These are phyloP conservation scores for Mycena sp. DNA, from an alignment of 1,284 basidiomycete genomes.

Conservation along the genomic window DNA sequence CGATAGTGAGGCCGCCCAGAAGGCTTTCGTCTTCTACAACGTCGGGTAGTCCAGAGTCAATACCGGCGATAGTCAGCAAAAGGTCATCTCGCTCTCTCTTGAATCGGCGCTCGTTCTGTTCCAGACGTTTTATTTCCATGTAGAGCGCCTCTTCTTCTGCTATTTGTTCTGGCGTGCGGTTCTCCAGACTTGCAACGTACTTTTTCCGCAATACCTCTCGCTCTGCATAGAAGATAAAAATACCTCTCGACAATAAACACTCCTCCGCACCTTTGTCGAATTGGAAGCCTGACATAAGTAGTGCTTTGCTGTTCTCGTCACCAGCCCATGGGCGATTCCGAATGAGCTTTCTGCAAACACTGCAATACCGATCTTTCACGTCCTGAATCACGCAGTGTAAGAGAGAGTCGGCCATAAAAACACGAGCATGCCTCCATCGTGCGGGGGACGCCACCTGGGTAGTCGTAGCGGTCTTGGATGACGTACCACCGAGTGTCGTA, in stretches of 20 bases:
- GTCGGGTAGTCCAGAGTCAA: conserved; percentile 85
- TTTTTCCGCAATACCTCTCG: conserved; percentile 91
- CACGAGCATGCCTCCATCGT: conserved; percentile 70
- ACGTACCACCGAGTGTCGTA: conserved; percentile 95
- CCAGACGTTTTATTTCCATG: conserved; percentile 92
- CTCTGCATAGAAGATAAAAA: conserved; percentile 54
- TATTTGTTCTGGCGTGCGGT: conserved; percentile 88
- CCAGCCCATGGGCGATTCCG: conserved; percentile 85
- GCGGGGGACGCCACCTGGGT: conserved; percentile 59
- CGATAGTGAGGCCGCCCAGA: conserved; percentile 53
- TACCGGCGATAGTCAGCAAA: conserved; percentile 83
- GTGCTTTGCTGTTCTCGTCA: conserved; percentile 77
- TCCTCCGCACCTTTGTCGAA: conserved; percentile 81
- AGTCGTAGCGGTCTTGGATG: conserved; percentile 91
- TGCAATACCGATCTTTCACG: conserved; percentile 94
- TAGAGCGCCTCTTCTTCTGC: conserved; percentile 97
- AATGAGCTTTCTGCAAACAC: conserved; percentile 90
- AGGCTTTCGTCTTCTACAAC: conserved; percentile 72
- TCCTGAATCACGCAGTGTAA: conserved; percentile 64
- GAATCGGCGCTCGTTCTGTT: conserved; percentile 92
- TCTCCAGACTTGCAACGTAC: conserved; percentile 88
- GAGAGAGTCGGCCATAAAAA: background rate
- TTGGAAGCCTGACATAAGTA: conserved; percentile 75
- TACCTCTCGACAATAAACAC: background rate
- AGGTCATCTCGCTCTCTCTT: conserved; percentile 92